Percentiles rank a stretch among this genome's conserved stretches.
phyloP scores from a whole-genome alignment of 129 eudicot genomes.

The Deinandra increscens region DNA sequence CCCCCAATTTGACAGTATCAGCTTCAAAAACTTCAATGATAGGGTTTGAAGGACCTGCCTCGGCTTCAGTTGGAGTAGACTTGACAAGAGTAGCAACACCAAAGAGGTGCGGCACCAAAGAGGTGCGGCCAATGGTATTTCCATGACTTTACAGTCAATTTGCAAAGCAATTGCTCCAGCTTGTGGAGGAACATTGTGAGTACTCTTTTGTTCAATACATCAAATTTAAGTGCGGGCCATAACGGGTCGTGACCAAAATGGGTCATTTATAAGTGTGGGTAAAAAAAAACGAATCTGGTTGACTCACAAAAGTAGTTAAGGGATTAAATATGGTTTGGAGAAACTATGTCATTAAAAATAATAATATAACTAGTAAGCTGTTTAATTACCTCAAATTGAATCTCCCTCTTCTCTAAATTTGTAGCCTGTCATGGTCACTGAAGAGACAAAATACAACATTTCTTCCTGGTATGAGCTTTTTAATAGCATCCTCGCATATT shows the following conservation, averaged over 20 bases:
- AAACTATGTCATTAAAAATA: too few species aligned
- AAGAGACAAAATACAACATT: conserved; percentile 52
- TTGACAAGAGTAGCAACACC: conserved; percentile 64
- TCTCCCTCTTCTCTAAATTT: background rate
- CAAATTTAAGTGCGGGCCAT: background rate
- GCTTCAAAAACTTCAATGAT: too few species aligned
- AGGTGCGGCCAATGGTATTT: conserved; percentile 93
- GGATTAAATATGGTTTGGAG: background rate
- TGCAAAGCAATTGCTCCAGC: conserved; percentile 78
- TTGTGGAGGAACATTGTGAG: conserved; percentile 79
- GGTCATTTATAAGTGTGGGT: background rate
- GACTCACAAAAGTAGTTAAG: background rate
- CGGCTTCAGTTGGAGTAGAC: too few species aligned
- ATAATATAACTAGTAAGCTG: background rate
- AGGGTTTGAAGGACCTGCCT: too few species aligned
- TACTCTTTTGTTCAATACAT: background rate
- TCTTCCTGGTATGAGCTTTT: conserved; percentile 54
- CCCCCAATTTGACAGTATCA: too few species aligned
- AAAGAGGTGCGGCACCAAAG: too few species aligned
- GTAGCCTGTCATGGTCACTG: conserved; percentile 74
- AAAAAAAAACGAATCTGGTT: background rate
- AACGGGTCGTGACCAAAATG: background rate
- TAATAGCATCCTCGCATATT: too few species aligned
- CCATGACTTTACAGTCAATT: too few species aligned
- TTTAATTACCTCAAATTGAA: background rate